These are phyloP conservation scores for Zychaea mexicana DNA, from an alignment of 371 early-diverging fungal species.

Conservation along the genomic window DNA sequence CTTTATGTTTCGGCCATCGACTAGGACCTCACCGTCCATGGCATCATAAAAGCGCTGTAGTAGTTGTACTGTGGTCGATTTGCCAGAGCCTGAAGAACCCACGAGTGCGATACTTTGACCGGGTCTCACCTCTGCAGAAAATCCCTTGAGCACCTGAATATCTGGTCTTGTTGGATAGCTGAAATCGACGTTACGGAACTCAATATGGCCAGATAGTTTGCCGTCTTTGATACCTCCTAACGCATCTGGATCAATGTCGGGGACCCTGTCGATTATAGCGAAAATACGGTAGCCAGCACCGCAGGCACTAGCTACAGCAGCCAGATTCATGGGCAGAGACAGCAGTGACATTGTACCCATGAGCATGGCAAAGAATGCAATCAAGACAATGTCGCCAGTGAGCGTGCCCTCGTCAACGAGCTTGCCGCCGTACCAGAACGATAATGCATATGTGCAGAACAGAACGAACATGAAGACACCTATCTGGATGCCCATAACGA, in stretches of 20 bases:
- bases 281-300: conserved; percentile 75
- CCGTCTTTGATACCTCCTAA: conserved; percentile 56
- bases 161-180: conserved; percentile 78
- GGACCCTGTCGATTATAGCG: conserved; percentile 75
- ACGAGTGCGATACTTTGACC: conserved; percentile 82
- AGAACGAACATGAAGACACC: conserved; percentile 56
- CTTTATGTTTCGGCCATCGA: conserved; percentile 76
- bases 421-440: conserved; percentile 68
- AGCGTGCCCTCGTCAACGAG: conserved; percentile 31
- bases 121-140: conserved; percentile 66
- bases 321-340: conserved; percentile 59
- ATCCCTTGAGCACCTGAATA: conserved; percentile 63
- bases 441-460: conserved; percentile 62
- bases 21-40: conserved; percentile 54
- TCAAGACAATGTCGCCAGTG: conserved; percentile 39
- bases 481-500: conserved; percentile 42
- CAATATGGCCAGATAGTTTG: conserved; percentile 65
- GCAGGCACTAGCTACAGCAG: conserved; percentile 63
- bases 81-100: conserved; percentile 87
- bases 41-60: conserved; percentile 92
- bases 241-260: conserved; percentile 62
- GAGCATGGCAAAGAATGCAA: conserved; percentile 72
- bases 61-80: conserved; percentile 87
- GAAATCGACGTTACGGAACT: conserved; percentile 72
- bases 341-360: conserved; percentile 55